Evolutionary conservation across 1,284 basidiomycete genomes (phyloP).

Genomic region (Ceratobasidium papillatum): DNA sequence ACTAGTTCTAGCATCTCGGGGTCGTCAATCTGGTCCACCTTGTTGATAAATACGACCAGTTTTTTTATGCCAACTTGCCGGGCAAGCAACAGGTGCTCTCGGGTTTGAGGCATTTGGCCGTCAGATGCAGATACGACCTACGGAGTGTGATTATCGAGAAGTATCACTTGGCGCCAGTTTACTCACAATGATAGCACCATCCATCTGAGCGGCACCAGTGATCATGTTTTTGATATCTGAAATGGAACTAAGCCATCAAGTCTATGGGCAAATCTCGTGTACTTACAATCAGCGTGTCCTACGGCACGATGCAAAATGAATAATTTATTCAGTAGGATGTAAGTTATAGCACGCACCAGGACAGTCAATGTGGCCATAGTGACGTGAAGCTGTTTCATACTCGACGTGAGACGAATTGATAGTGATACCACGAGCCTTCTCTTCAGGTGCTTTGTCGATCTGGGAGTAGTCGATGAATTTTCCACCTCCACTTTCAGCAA

Average conservation of each 20-base stretch:
- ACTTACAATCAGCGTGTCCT: slow-evolving; percentile 88
- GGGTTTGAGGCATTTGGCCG: slow-evolving; percentile 99
- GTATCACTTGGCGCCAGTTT: background rate
- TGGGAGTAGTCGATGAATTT: slow-evolving; percentile 97
- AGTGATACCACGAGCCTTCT: slow-evolving; percentile 99
- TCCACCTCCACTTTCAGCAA: slow-evolving; percentile 82
- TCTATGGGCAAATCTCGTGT: slow-evolving; percentile 35
- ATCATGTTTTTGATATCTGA: slow-evolving; percentile 98
- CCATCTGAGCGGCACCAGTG: slow-evolving; percentile 98
- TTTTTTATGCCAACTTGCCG: slow-evolving; percentile 99
- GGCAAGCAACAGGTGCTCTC: slow-evolving; percentile 96
- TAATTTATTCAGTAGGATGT: background rate
- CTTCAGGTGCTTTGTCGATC: slow-evolving; percentile 99
- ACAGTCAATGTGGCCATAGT: slow-evolving; percentile 99
- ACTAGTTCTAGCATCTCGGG: slow-evolving; percentile 99
- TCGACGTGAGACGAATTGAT: slow-evolving; percentile 97
- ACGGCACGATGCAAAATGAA: slow-evolving; percentile 16
- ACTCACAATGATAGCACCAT: slow-evolving; percentile 87
- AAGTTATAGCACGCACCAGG: slow-evolving; percentile 64
- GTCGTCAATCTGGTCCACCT: slow-evolving; percentile 97
- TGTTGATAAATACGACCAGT: slow-evolving; percentile 99
- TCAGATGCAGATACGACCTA: slow-evolving; percentile 95
- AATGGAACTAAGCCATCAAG: background rate
- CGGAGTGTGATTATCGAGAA: background rate
- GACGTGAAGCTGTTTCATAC: slow-evolving; percentile 91